phyloP scores from a whole-genome alignment of 805 yeast species.

The Nakazawaea sp. region DNA sequence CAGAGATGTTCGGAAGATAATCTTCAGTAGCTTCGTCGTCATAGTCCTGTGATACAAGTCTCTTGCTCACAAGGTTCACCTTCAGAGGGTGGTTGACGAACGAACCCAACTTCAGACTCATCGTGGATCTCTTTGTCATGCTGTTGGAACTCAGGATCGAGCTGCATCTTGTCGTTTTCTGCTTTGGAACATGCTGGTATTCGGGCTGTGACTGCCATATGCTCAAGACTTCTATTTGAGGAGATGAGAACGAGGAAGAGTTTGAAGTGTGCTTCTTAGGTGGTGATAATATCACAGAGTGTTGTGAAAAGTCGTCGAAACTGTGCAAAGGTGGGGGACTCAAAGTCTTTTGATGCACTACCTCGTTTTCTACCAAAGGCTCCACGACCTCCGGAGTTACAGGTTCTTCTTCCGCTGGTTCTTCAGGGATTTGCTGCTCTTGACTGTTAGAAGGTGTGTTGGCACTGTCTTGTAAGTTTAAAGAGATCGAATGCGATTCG shows the following conservation, averaged over 20 bases:
- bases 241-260: constrained; percentile 19
- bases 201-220: constrained; percentile 28
- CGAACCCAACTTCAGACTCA: not conserved
- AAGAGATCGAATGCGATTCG: constrained; percentile 14
- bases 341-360: not conserved
- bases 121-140: not conserved
- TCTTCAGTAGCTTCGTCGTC: constrained; percentile 21
- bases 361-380: too few species aligned
- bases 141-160: not conserved
- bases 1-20: constrained; percentile 39
- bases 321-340: too few species aligned
- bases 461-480: too few species aligned
- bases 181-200: constrained; percentile 14
- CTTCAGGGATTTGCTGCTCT: too few species aligned
- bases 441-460: too few species aligned
- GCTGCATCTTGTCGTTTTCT: constrained; percentile 3
- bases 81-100: not conserved
- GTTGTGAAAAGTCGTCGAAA: not conserved
- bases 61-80: constrained; percentile 1
- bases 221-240: constrained; percentile 20
- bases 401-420: too few species aligned
- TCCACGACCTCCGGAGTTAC: too few species aligned
- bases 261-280: not conserved
- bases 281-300: not conserved
- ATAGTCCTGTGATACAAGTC: constrained; percentile 4